These are phyloP conservation scores for Cenchrus americanus DNA, from an alignment of 176 grass and related monocot genomes.

Conservation along the genomic window DNA sequence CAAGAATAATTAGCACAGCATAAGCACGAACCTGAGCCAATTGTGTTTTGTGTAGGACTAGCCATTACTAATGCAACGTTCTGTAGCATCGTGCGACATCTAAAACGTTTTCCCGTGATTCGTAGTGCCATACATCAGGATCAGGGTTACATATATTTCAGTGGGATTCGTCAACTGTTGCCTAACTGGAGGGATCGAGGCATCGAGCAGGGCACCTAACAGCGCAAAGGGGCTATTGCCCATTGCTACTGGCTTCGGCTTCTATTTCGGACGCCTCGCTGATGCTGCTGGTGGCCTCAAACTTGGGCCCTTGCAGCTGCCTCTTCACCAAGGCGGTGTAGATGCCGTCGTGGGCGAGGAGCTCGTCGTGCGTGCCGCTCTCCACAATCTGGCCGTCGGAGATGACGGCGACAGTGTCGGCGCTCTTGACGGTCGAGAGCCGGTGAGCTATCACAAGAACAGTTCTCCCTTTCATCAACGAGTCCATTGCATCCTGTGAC, in stretches of 20 bases:
- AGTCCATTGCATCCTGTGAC: constrained; percentile 98
- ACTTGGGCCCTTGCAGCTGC: constrained; percentile 81
- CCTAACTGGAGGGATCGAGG: not conserved
- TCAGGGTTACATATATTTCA: constrained; percentile 13
- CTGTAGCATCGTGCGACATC: constrained; percentile 7
- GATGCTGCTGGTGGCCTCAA: constrained; percentile 48
- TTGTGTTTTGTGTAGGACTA: not conserved
- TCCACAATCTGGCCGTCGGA: constrained; percentile 91
- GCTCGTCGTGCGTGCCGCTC: constrained; percentile 78
- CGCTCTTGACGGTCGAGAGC: constrained; percentile 94
- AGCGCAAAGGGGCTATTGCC: not conserved
- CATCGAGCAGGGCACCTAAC: not conserved
- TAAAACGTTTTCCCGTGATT: constrained; percentile 18
- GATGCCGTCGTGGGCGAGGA: constrained; percentile 76
- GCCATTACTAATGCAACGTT: not conserved
- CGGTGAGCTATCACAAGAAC: constrained; percentile 97
- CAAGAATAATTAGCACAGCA: not conserved
- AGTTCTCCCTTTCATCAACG: constrained; percentile 92
- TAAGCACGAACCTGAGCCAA: not conserved
- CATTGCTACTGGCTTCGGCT: constrained; percentile 33
- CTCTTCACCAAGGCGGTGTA: constrained; percentile 97
- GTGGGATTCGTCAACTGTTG: not conserved
- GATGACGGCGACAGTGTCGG: constrained; percentile 83
- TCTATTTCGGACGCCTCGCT: constrained; percentile 16
- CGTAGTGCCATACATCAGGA: constrained; percentile 43